Conservation (phyloP, 164 flowering plant species). For the Vitis cinerea region DNA sequence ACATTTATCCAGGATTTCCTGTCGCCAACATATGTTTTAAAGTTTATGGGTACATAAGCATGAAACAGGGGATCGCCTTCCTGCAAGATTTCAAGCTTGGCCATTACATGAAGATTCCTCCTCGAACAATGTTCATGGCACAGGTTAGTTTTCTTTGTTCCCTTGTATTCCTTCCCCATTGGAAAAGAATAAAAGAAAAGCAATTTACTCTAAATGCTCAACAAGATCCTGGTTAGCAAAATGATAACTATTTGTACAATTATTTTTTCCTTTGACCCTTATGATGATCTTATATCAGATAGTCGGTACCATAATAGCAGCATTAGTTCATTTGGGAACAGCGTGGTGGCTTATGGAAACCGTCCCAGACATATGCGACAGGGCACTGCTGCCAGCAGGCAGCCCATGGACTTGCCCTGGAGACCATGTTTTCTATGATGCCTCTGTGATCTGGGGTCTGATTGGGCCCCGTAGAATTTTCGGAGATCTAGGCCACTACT, state of each 20-base stretch:
- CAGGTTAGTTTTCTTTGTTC: constrained; percentile 38
- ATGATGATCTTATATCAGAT: constrained; percentile 21
- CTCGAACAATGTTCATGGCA: constrained; percentile 87
- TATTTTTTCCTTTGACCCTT: too few relatives aligned
- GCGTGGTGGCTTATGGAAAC: constrained; percentile 53
- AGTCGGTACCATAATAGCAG: constrained; percentile 36
- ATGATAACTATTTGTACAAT: background rate
- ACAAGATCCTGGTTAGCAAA: background rate
- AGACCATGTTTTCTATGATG: constrained; percentile 46
- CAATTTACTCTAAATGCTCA: background rate
- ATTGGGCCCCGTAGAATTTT: constrained; percentile 41
- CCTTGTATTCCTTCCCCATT: background rate
- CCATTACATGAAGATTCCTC: constrained; percentile 97
- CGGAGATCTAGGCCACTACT: constrained; percentile 36
- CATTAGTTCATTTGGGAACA: constrained; percentile 31
- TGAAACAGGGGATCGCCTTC: constrained; percentile 76
- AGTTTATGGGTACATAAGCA: constrained; percentile 84
- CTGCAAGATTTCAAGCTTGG: constrained; percentile 93
- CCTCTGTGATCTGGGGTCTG: constrained; percentile 49
- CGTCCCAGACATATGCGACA: constrained; percentile 38
- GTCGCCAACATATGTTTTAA: constrained; percentile 94
- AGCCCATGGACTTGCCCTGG: constrained; percentile 53
- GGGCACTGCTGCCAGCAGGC: constrained; percentile 28
- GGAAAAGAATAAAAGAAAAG: background rate
- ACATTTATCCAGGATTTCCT: constrained; percentile 76